Conservation (phyloP, 2,329 filamentous ascomycete species). For the Microsporum audouinii region DNA sequence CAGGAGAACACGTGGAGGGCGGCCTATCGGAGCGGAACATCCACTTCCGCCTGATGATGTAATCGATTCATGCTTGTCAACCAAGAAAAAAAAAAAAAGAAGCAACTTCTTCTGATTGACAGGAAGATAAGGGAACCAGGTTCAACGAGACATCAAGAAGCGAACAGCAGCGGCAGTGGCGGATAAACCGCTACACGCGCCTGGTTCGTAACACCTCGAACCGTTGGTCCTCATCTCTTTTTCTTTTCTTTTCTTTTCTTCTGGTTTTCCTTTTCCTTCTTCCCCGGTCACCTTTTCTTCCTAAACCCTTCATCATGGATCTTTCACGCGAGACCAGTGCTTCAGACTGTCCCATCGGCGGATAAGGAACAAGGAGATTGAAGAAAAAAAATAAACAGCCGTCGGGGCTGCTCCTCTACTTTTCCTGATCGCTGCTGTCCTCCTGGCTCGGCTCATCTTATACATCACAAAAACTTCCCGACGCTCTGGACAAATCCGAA, state of each 20-base stretch:
- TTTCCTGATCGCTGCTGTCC: not conserved
- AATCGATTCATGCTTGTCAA: not conserved
- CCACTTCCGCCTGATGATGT: not conserved
- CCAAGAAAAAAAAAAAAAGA: not conserved
- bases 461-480: not conserved
- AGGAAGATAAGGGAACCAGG: not conserved
- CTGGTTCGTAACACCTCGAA: not conserved
- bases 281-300: not conserved
- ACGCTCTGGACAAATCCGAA: not conserved
- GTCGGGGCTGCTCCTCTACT: not conserved
- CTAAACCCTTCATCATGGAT: slow-evolving; percentile 11
- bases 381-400: not conserved
- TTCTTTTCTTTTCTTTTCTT: not conserved
- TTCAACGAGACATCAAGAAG: not conserved
- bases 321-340: slow-evolving; percentile 10
- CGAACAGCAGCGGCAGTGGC: not conserved
- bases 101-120: not conserved
- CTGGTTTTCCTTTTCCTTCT: not conserved
- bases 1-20: not conserved
- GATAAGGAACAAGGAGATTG: slow-evolving; percentile 6
- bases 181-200: slow-evolving; percentile 2
- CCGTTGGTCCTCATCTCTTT: not conserved
- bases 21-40: slow-evolving; percentile 1
- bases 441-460: not conserved
- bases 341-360: slow-evolving; percentile 11